These are phyloP conservation scores for Tetrapisispora phaffii DNA, from an alignment of 805 yeast species.

Conservation along the genomic window DNA sequence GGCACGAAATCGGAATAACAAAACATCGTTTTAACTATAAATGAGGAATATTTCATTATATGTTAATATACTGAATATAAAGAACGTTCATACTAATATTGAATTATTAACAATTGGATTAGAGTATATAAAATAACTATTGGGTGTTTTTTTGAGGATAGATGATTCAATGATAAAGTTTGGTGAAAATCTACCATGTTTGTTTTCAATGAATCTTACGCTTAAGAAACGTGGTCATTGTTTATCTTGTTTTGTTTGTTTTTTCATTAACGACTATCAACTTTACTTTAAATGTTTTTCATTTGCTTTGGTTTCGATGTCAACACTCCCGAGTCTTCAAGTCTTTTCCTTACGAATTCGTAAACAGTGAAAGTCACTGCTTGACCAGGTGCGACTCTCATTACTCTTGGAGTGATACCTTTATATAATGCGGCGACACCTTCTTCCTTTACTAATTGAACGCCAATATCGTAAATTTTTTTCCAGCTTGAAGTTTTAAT, in stretches of 20 bases:
- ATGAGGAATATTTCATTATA: neutral
- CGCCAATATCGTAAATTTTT: conserved; percentile 72
- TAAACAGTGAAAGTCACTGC: conserved; percentile 97
- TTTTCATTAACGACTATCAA: conserved; percentile 2
- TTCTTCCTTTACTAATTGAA: conserved; percentile 75
- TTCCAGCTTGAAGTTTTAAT: conserved; percentile 43
- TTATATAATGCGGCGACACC: conserved; percentile 84
- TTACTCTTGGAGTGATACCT: conserved; percentile 96
- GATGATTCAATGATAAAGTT: too few species aligned
- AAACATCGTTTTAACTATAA: too few species aligned
- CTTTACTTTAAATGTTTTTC: conserved; percentile 4
- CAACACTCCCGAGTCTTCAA: conserved; percentile 35
- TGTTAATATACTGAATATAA: too few species aligned
- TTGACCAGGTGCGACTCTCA: conserved; percentile 99
- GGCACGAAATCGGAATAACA: too few species aligned
- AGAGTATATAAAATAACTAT: neutral
- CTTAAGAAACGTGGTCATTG: too few species aligned
- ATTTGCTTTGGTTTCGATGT: conserved; percentile 2
- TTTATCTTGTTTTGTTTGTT: neutral
- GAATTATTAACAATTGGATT: neutral
- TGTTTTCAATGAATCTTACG: too few species aligned
- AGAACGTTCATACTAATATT: neutral
- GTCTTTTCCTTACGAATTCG: conserved; percentile 67
- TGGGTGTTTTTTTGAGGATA: neutral
- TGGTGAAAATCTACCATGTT: too few species aligned